Base-by-base conservation (phyloP, 78 protist species). In the Dictyostelium firmibasis region DNA sequence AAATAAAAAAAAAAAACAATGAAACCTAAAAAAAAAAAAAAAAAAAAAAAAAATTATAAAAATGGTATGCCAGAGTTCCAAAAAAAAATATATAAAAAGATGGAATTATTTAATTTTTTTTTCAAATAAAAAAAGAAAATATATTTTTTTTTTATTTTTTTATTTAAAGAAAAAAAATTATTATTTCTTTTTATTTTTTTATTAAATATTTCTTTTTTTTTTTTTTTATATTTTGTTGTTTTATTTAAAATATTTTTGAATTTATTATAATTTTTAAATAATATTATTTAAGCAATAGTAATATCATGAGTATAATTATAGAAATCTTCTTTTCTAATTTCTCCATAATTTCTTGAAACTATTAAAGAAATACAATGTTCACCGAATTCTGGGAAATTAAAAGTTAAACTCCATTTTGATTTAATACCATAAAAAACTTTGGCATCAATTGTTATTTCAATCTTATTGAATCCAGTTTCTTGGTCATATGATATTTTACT, bases 391-490 rank as follows among this genome's bases (percentile, higher is more conserved):
- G 85, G 72, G 62, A 86, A 86, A 50, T 27, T 25, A 5, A 76
- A 57, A 5, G 41, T 36, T 25, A 86, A 16, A n/a, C 76, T 31
- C 57, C 72, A 86, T 20, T 76, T 29, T 31, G 84, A 31, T 20
- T 76, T 35, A 72, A 86, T 86, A 25, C 92, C 92, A 77, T 86
- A 86, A 72, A 86, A 86, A 1, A 53, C 64, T 27, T 76, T 86
- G 0, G 64, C 84, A 31, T 81, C 83, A 4, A 76, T 23, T 5
- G 38, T 41, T 4, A 86, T 14, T 20, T 77, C 84, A 9, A 86
- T 41, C 27, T 53, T 60, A 10, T n/a, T 53, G 8, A 57, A 38
- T 8, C 92, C 74, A 38, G 74, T 35, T 57, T 86, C 84, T 74
- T 29, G 35, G 31, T 86, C 84, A 53, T 31, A 47, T 29, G 36